Base-by-base conservation (phyloP, 2,329 filamentous ascomycete genomes). In the Colletotrichum tofieldiae region DNA sequence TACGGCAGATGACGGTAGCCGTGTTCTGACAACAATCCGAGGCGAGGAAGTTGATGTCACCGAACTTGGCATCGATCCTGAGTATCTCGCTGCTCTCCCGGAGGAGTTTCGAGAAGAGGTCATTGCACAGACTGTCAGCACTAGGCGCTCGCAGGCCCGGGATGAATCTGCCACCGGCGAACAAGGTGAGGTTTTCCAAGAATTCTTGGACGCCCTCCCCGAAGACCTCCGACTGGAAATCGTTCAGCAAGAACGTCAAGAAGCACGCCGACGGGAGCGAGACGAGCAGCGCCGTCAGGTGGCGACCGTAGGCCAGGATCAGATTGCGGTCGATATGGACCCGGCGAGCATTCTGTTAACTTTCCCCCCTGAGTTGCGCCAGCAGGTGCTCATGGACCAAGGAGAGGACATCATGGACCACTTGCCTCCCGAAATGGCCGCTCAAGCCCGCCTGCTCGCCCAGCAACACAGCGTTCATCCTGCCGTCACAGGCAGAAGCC, bases 41-140 rank as follows among this genome's bases (percentile, higher is more conserved):
- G 96, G 95, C 35, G 93, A 93, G 74, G 92, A 96, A 77, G 90
- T 97, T 65, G 96, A 99, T 80, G 96, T 99, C 60, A 99, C 96
- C 0, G 94, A 94, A 73, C 88, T 99, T 73, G 95, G 96, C 60
- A 98, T 99, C 77, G 96, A 99, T 79, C 90, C 93, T 20, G 95
- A 97, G 68, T 99, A 98, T 82, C 90, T 99, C 8, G 94, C 96
- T 71, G 97, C 96, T n/a, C 85, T 99, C n/a, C 96, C 96, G 0
- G 96, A 99, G 77, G 97, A 99, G 73, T 92, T 98, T 79, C 90
- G 96, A 56, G 96, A 98, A 81, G 96, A 99, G 80, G 96, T 99
- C 60, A 94, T 99, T 75, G 94, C 97, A 81, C 92, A 95, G 74
- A 95, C 97, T 71, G 90, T 98, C 74, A 94, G 93, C 64, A 92